phyloP scores from a whole-genome alignment of 2,329 filamentous ascomycete genomes.

The Orbilia javanica region DNA sequence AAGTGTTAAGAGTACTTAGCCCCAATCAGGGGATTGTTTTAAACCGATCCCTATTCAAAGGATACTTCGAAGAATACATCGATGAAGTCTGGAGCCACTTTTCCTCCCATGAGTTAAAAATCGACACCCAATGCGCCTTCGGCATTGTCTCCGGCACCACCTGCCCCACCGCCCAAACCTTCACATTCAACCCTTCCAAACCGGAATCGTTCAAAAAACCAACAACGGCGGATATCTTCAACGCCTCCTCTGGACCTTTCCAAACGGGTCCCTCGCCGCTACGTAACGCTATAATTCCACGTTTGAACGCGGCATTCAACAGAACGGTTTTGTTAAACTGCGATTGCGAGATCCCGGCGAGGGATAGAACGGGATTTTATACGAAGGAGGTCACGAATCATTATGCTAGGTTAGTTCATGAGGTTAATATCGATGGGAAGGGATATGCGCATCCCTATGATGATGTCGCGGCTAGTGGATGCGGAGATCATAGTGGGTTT shows the following conservation, averaged over 20 bases:
- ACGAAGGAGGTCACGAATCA: slow-evolving; percentile 73
- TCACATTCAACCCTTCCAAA: neutral
- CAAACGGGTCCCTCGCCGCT: slow-evolving; percentile 63
- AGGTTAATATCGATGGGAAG: slow-evolving; percentile 71
- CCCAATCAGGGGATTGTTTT: slow-evolving; percentile 65
- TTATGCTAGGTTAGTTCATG: slow-evolving; percentile 76
- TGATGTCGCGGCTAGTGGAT: slow-evolving; percentile 73
- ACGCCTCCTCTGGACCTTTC: slow-evolving; percentile 75
- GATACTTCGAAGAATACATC: slow-evolving; percentile 68
- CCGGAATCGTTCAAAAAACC: slow-evolving; percentile 71
- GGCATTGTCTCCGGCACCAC: slow-evolving; percentile 71
- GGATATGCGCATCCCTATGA: slow-evolving; percentile 81
- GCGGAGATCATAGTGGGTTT: slow-evolving; percentile 73
- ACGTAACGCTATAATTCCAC: slow-evolving; percentile 67
- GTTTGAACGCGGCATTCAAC: slow-evolving; percentile 82
- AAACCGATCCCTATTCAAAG: slow-evolving; percentile 66
- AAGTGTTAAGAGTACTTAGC: slow-evolving; percentile 66
- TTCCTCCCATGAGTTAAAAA: slow-evolving; percentile 66
- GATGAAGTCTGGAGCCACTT: slow-evolving; percentile 67
- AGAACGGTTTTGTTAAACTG: slow-evolving; percentile 74
- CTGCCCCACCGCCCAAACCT: slow-evolving; percentile 65
- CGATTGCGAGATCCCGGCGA: slow-evolving; percentile 56
- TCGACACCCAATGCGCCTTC: slow-evolving; percentile 75
- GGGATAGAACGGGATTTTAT: slow-evolving; percentile 72
- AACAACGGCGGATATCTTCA: slow-evolving; percentile 74